phyloP scores from a whole-genome alignment of 2,329 filamentous ascomycete species.

The Epicoccum sorghinum region DNA sequence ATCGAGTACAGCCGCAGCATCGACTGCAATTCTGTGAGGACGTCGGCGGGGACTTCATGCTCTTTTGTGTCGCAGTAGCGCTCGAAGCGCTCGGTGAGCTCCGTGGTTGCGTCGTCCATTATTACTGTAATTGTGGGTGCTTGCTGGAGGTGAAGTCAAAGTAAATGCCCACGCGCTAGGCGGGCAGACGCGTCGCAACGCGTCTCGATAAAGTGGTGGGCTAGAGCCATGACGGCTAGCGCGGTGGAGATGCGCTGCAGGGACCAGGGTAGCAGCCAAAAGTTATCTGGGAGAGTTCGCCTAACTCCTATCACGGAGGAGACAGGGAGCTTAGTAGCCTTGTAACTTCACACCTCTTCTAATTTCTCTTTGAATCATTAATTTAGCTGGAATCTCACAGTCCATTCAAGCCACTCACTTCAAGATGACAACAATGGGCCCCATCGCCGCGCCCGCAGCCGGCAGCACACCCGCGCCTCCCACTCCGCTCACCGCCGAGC shows the following conservation, averaged over 20 bases:
- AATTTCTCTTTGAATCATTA: too few relatives aligned
- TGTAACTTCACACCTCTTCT: neutral
- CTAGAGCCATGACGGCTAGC: slow-evolving; percentile 28
- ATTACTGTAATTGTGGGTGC: neutral
- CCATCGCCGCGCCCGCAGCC: slow-evolving; percentile 48
- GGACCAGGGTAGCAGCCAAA: slow-evolving; percentile 23
- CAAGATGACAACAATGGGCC: slow-evolving; percentile 39
- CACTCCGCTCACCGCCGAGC: slow-evolving; percentile 72
- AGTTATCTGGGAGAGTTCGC: slow-evolving; percentile 17
- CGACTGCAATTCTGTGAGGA: slow-evolving; percentile 80
- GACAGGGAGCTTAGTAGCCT: neutral
- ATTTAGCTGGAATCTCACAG: too few relatives aligned
- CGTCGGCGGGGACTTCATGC: slow-evolving; percentile 71
- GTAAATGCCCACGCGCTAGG: slow-evolving; percentile 13
- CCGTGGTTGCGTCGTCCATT: slow-evolving; percentile 59
- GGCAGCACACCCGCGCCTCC: slow-evolving; percentile 63
- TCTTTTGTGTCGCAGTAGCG: slow-evolving; percentile 61
- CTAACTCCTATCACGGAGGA: slow-evolving; percentile 11
- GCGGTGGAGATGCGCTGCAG: slow-evolving; percentile 19
- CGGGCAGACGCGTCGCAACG: slow-evolving; percentile 35
- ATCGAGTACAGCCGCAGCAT: slow-evolving; percentile 85
- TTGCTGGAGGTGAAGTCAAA: slow-evolving; percentile 1
- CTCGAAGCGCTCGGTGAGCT: slow-evolving; percentile 67
- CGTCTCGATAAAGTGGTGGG: slow-evolving; percentile 30
- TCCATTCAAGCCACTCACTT: neutral